Percentiles rank a stretch among this genome's conserved stretches.
Evolutionary conservation across 2,329 filamentous ascomycete genomes (phyloP).

Genomic region (Neopestalotiopsis sp.): DNA sequence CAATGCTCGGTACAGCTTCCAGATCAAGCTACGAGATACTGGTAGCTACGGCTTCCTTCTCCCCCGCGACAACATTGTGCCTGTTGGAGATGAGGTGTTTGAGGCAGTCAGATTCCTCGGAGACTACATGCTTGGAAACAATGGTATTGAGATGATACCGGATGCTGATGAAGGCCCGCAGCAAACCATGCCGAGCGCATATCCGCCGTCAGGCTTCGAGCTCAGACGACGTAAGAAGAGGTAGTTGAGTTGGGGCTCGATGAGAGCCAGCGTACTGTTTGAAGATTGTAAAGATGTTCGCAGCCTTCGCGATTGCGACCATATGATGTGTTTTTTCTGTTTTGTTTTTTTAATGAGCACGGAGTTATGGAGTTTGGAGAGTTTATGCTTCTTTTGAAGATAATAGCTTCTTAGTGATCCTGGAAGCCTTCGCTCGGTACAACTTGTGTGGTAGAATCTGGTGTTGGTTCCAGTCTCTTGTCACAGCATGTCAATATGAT

Average conservation of each 20-base stretch:
- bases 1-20: constrained; percentile 82
- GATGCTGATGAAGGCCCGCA: background rate
- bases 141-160: constrained; percentile 44
- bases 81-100: constrained; percentile 86
- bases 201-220: background rate
- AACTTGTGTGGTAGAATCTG: background rate
- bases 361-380: background rate
- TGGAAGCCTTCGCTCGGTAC: background rate
- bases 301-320: background rate
- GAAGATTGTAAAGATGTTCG: background rate
- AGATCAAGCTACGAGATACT: constrained; percentile 91
- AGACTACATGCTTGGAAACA: constrained; percentile 75
- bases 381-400: background rate
- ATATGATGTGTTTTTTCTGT: background rate
- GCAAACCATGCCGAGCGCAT: background rate
- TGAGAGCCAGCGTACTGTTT: background rate
- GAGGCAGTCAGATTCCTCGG: constrained; percentile 85
- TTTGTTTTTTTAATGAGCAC: background rate
- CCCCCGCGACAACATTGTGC: constrained; percentile 84
- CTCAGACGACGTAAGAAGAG: constrained; percentile 8
- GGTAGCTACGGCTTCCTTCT: constrained; percentile 94
- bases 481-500: background rate
- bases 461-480: background rate
- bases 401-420: background rate
- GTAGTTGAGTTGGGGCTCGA: background rate